Conservation (phyloP, 345 rosid species). For the Lepidium aucheri region DNA sequence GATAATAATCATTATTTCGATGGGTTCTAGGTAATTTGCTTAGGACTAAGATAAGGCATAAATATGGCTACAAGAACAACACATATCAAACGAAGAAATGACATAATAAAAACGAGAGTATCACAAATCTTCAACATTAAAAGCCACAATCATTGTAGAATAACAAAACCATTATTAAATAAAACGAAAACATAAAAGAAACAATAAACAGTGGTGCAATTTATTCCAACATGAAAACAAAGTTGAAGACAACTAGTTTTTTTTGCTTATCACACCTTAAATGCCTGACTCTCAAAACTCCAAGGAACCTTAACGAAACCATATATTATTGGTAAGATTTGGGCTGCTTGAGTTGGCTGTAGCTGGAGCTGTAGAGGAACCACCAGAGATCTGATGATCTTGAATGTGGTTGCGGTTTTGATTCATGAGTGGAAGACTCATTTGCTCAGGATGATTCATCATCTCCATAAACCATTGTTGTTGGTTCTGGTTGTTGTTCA, state of each 20-base stretch:
- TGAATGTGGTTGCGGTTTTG: background rate
- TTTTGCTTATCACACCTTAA: background rate
- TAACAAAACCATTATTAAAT: background rate
- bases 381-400: background rate
- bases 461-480: constrained; percentile 26
- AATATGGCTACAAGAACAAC: too few relatives aligned
- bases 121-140: background rate
- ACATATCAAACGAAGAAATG: too few relatives aligned
- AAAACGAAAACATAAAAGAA: background rate
- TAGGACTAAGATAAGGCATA: too few relatives aligned
- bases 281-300: background rate
- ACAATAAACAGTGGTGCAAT: background rate
- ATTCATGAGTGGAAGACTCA: constrained; percentile 1
- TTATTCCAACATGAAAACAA: background rate
- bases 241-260: too few relatives aligned
- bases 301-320: background rate
- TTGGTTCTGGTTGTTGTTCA: background rate
- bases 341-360: background rate
- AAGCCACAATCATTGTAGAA: background rate
- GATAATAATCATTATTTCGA: too few relatives aligned
- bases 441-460: constrained; percentile 5
- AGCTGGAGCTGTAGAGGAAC: background rate
- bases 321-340: background rate
- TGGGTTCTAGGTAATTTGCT: too few relatives aligned
- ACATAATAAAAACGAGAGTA: background rate